Evolutionary conservation across 2,329 filamentous ascomycete species (phyloP).

Genomic region (Fusarium citri): DNA sequence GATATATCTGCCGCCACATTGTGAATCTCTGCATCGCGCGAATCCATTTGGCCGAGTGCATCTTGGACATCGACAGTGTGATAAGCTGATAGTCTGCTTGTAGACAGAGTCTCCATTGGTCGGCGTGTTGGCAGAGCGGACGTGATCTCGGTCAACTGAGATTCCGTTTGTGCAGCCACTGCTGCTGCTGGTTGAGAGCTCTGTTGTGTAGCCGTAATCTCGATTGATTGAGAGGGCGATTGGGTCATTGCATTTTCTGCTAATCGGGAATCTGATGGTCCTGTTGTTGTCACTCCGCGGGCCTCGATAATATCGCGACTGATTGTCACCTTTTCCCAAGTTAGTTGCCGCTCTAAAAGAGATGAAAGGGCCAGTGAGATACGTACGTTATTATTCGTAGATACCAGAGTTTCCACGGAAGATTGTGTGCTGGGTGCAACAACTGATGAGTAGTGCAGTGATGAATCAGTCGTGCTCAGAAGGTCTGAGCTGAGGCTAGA

Average conservation of each 20-base stretch:
- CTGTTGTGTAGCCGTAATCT: neutral
- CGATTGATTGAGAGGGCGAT: neutral
- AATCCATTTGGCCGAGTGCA: slow-evolving; percentile 6
- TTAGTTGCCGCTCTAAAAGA: slow-evolving; percentile 31
- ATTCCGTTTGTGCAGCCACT: neutral
- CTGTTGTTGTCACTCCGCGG: slow-evolving; percentile 7
- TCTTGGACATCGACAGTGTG: slow-evolving; percentile 9
- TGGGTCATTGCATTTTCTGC: slow-evolving; percentile 6
- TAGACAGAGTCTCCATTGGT: neutral
- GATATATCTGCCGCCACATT: slow-evolving; percentile 21
- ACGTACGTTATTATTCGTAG: slow-evolving; percentile 38
- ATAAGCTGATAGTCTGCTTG: neutral
- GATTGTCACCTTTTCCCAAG: slow-evolving; percentile 40
- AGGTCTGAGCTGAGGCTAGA: slow-evolving; percentile 13
- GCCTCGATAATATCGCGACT: slow-evolving; percentile 14
- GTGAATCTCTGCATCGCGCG: slow-evolving; percentile 24
- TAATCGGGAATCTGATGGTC: slow-evolving; percentile 4
- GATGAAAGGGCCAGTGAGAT: neutral
- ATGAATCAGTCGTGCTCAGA: neutral
- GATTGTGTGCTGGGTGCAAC: slow-evolving; percentile 3
- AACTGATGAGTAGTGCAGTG: neutral
- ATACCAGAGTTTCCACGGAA: slow-evolving; percentile 1
- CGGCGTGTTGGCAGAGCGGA: neutral
- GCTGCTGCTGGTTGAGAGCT: neutral
- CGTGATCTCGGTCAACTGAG: neutral